Evolutionary conservation across 768 basidiomycete genomes (phyloP).

Genomic region (Mycena filopes): DNA sequence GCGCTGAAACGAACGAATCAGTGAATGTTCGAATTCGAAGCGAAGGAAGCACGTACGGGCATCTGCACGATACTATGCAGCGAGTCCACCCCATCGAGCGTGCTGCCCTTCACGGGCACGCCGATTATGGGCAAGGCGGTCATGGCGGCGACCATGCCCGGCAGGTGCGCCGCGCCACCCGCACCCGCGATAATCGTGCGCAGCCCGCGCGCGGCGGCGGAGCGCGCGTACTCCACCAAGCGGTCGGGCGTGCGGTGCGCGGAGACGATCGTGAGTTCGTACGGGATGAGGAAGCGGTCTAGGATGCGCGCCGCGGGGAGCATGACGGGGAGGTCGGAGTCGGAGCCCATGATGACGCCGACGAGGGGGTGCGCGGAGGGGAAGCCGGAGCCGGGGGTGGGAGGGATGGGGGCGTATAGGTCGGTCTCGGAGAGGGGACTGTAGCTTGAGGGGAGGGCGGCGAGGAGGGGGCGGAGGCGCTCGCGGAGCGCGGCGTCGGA

Average conservation of each 20-base stretch:
- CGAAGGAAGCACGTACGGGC: conserved; percentile 68
- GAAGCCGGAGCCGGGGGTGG: conserved; percentile 58
- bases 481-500: conserved; percentile 79
- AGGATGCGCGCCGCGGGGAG: conserved; percentile 88
- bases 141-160: conserved; percentile 98
- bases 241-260: conserved; percentile 95
- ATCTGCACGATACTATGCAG: conserved; percentile 98
- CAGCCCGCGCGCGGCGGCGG: conserved; percentile 73
- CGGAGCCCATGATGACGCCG: conserved; percentile 97
- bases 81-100: conserved; percentile 96
- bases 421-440: conserved; percentile 60
- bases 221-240: conserved; percentile 82
- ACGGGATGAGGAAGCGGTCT: conserved; percentile 84
- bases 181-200: conserved; percentile 92
- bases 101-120: conserved; percentile 95
- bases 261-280: conserved; percentile 95
- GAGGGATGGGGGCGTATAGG: conserved; percentile 60
- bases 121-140: conserved; percentile 93
- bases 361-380: conserved; percentile 82
- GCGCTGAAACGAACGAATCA: conserved; percentile 60
- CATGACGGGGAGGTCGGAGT: conserved; percentile 97
- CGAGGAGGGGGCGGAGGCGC: conserved; percentile 80
- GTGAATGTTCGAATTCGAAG: conserved; percentile 3
- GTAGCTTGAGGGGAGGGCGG: conserved; percentile 69
- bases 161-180: conserved; percentile 97